Evolutionary conservation across 352 stramenopile species (phyloP), one percentile per base, ranked within the genome.

Genomic region (Phytophthora parvispora): DNA sequence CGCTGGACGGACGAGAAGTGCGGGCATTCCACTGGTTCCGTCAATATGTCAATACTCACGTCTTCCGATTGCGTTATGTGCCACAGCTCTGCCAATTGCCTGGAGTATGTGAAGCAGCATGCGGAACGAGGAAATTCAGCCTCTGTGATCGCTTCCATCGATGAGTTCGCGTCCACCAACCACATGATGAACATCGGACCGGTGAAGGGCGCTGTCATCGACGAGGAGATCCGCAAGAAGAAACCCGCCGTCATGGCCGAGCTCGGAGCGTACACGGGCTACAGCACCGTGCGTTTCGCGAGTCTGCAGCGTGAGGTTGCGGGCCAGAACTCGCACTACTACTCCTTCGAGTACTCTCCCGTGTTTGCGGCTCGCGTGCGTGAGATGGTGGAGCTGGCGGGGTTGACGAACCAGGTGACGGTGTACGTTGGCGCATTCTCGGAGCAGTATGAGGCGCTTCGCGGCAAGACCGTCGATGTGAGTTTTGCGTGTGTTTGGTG

Each of bases 161-260:
- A 88, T 32, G 65, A 77, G 32, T 88, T 83, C 55, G 52, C 58
- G 1, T 18, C 36, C 16, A 64, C 72, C 6, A 65, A 78, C 65
- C 67, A 59, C 62, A 88, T 86, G 77, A 86, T 86, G 72, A 82
- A 82, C 64, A 68, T 88, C 9, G 75, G 80, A 1, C 45, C 67
- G 6, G 22, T 66, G 27, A 88, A 86, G 31, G 77, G 80, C 32
- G 60, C 67, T 2, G 55, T 86, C 25, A 71, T 88, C 40, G 77
- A 88, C 56, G 65, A 63, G n/a, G 64, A 80, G 60, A 81, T 88
- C 56, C 64, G 52, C 47, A 72, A 73, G 49, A 75, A 77, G 22
- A 64, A 72, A 25, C 77, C 80, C 0, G 2, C 20, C 4, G 31
- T 81, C 40, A 89, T 89, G 75, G 77, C 64, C 1, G 78, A 89